phyloP scores from a whole-genome alignment of 257 asterid genomes.

The Prunella vulgaris region DNA sequence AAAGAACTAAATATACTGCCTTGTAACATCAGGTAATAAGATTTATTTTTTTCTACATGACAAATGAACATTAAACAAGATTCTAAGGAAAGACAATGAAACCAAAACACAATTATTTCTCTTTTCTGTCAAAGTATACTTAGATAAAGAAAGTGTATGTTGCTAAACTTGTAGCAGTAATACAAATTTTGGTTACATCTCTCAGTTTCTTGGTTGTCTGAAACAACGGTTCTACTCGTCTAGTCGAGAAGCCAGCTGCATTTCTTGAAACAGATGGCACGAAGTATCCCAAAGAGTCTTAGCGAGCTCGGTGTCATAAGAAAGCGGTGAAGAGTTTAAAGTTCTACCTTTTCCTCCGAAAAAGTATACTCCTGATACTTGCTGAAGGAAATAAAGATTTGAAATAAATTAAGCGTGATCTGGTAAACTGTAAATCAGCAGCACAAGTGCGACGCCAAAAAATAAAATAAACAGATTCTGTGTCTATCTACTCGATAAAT shows the following conservation, averaged over 20 bases:
- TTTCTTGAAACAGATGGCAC: constrained; percentile 45
- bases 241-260: constrained; percentile 34
- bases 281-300: constrained; percentile 72
- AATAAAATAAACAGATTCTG: too few relatives aligned
- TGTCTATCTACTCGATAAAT: too few relatives aligned
- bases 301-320: constrained; percentile 53
- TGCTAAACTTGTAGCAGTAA: background rate
- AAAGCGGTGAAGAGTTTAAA: constrained; percentile 55
- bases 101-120: background rate
- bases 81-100: background rate
- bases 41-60: too few relatives aligned
- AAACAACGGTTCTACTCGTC: background rate
- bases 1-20: too few relatives aligned
- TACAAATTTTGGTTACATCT: background rate
- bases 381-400: constrained; percentile 37
- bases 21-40: too few relatives aligned
- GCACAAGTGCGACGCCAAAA: background rate
- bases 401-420: background rate
- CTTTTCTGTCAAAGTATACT: background rate
- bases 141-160: background rate
- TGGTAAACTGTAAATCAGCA: background rate
- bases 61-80: too few relatives aligned
- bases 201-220: background rate
- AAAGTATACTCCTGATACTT: constrained; percentile 73
- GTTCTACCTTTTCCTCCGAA: constrained; percentile 74